A percentile compares a stretch with the other conserved stretches of the same genome.
Evolutionary conservation across 306 rosid genomes (phyloP).

Genomic region (Cicer cuneatum): DNA sequence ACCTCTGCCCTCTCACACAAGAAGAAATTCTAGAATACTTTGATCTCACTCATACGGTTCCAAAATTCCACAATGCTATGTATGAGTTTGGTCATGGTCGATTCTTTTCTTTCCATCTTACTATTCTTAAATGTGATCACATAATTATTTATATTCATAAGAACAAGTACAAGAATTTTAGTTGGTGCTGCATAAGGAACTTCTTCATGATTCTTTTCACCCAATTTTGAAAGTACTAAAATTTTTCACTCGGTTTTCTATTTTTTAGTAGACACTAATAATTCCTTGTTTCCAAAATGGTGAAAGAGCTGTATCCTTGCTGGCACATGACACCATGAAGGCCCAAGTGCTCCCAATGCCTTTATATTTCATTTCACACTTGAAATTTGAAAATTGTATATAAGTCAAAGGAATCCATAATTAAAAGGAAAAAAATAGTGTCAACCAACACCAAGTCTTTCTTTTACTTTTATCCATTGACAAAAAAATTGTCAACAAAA

Average conservation of each 20-base stretch:
- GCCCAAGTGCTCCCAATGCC: conserved; percentile 26
- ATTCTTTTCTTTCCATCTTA: conserved; percentile 45
- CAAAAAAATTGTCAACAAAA: conserved; percentile 39
- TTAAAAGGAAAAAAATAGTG: neutral
- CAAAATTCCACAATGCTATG: conserved; percentile 39
- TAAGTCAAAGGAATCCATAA: conserved; percentile 34
- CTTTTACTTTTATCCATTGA: conserved; percentile 9
- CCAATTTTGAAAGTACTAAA: conserved; percentile 6
- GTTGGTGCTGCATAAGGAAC: neutral
- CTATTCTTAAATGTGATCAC: neutral
- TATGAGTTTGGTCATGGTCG: conserved; percentile 38
- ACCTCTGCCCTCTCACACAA: neutral
- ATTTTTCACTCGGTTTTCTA: neutral
- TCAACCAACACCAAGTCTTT: conserved; percentile 36
- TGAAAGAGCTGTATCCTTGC: conserved; percentile 38
- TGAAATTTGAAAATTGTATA: conserved; percentile 6
- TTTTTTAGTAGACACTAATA: neutral
- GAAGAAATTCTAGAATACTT: conserved; percentile 48
- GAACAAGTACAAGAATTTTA: neutral
- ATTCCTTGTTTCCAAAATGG: conserved; percentile 13
- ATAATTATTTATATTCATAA: neutral
- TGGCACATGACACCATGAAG: conserved; percentile 41
- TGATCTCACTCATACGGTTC: conserved; percentile 44
- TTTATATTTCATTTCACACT: conserved; percentile 44
- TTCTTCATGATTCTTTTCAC: neutral